These are phyloP conservation scores for Laetiporus sulphureus DNA, from an alignment of 1,284 basidiomycete species.

Conservation along the genomic window DNA sequence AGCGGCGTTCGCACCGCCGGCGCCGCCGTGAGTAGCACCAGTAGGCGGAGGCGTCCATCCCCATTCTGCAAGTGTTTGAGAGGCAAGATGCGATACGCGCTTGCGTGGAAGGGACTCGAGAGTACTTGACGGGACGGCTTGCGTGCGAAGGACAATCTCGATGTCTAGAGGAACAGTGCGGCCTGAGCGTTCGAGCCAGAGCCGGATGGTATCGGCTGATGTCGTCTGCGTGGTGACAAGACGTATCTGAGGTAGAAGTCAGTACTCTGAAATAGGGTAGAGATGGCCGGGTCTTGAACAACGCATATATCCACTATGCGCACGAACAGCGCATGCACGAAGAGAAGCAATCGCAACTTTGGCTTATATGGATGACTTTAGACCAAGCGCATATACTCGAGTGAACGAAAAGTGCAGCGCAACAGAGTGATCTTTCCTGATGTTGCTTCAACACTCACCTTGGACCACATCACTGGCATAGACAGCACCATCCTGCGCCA, in stretches of 20 bases:
- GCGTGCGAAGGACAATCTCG: conserved; percentile 62
- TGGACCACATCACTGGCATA: conserved; percentile 67
- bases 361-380: no score
- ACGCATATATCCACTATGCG: no score
- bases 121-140: conserved; percentile 10
- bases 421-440: no score
- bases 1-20: conserved; percentile 7
- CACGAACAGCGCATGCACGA: no score
- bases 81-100: conserved; percentile 20
- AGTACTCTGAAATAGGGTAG: neutral
- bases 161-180: conserved; percentile 63
- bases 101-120: conserved; percentile 16
- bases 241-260: conserved; percentile 45
- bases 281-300: neutral
- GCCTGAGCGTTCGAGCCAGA: conserved; percentile 76
- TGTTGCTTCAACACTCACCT: conserved; percentile 39
- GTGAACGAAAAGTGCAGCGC: no score
- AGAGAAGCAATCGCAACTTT: no score
- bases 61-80: conserved; percentile 15
- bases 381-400: no score
- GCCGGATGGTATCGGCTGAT: conserved; percentile 68
- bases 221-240: conserved; percentile 60
- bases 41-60: conserved; percentile 16
- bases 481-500: conserved; percentile 58
- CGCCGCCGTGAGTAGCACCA: conserved; percentile 8